These are phyloP conservation scores for Talaromyces sp. DNA, from an alignment of 2,329 filamentous ascomycete species.

Conservation along the genomic window DNA sequence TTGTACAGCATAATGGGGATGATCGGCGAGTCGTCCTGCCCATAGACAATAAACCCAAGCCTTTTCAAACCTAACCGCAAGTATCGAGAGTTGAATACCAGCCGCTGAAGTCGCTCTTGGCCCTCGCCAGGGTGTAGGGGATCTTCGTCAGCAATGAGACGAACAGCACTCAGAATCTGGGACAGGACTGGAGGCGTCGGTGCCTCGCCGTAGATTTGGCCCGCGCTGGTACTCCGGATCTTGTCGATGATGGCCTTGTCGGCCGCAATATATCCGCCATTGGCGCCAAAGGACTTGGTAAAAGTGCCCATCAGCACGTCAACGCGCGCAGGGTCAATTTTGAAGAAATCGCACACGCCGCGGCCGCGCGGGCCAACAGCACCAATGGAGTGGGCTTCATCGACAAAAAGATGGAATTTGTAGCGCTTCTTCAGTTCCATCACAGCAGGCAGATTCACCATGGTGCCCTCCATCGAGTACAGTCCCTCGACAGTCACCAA, in stretches of 20 bases:
- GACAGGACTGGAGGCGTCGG: slow-evolving; percentile 78
- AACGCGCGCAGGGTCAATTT: slow-evolving; percentile 73
- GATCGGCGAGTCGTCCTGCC: slow-evolving; percentile 93
- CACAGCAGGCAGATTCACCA: slow-evolving; percentile 85
- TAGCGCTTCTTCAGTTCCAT: slow-evolving; percentile 83
- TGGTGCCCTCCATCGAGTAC: slow-evolving; percentile 97
- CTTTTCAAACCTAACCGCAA: slow-evolving; percentile 89
- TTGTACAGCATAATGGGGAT: slow-evolving; percentile 90
- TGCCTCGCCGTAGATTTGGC: slow-evolving; percentile 76
- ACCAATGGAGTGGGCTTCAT: slow-evolving; percentile 91
- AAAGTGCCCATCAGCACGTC: slow-evolving; percentile 96
- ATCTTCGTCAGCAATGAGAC: slow-evolving; percentile 74
- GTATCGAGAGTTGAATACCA: slow-evolving; percentile 95
- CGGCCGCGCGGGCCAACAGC: slow-evolving; percentile 82
- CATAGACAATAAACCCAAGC: slow-evolving; percentile 87
- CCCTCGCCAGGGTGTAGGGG: slow-evolving; percentile 72
- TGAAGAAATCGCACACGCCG: slow-evolving; percentile 93
- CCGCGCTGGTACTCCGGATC: slow-evolving; percentile 73
- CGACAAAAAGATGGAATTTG: slow-evolving; percentile 89
- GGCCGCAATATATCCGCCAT: slow-evolving; percentile 88
- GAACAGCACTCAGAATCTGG: slow-evolving; percentile 78
- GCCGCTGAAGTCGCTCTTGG: slow-evolving; percentile 83
- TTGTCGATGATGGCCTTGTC: slow-evolving; percentile 86
- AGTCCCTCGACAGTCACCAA: slow-evolving; percentile 88
- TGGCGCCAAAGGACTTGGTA: slow-evolving; percentile 94